Evolutionary conservation across 75 land plant genomes (phyloP), one percentile per base, ranked within the genome.

Genomic region (Cunninghamia lanceolata): DNA sequence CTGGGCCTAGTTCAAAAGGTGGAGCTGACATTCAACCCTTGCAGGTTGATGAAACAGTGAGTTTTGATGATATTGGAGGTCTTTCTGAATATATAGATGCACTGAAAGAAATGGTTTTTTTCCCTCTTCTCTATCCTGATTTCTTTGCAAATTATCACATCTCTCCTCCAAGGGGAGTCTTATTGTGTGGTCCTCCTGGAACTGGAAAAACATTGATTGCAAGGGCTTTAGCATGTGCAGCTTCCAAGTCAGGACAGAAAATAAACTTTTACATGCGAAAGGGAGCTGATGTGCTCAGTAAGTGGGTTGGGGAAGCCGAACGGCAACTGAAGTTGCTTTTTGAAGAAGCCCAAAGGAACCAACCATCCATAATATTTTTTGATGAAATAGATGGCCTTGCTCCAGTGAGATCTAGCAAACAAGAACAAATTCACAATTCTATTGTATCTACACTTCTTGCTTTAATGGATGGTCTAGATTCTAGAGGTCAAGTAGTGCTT

Each of bases 321-420:
- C 88, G 99, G 86, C 99, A 98, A 87, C 87, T 98, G 87, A 93
- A 96, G 68, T 84, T 98, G 86, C 99, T 98, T 32, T 98, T 98
- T 93, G 99, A 98, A 90, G 99, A 98, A 89, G 99, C 99, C 80
- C 99, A 98, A 77, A 90, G 93, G 83, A 97, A 98, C 86, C 99
- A 98, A 85, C 99, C 99, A 38, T 98, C 99, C 53, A 98, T 98
- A 28, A 98, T 98, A 32, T 98, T 98, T 84, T 98, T 98, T 92
- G 99, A 98, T 92, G 99, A 98, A 84, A 98, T 98, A 84, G 99
- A 98, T 91, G 99, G 99, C 15, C 93, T 98, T 89, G 99, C 99
- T 66, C 99, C 99, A 28, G 99, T 98, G 34, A 94, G 99, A 68
- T 98, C 99, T 25, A 98, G 99, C 89, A 98, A 96, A 87, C 98